Evolutionary conservation across 1,139 yeast species (phyloP).

Genomic region (Hyphopichia khmerensis): DNA sequence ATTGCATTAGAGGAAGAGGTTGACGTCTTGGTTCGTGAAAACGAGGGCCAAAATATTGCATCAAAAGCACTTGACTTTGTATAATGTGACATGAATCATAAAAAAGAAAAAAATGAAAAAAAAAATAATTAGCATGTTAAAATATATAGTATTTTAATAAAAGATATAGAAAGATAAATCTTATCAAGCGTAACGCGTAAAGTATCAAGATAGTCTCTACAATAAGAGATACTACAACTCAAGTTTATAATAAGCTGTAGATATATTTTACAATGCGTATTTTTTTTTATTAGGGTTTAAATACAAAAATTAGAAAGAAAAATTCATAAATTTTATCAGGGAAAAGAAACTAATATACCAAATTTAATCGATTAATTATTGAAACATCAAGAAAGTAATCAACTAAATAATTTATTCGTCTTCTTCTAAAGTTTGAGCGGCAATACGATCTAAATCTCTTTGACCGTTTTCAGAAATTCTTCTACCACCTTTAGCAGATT

Average conservation of each 20-base stretch:
- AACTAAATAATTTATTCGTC: conserved; percentile 54
- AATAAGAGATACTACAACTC: too few relatives aligned
- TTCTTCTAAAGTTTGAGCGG: conserved; percentile 97
- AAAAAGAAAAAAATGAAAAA: not conserved
- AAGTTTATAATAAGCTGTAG: not conserved
- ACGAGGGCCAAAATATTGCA: conserved; percentile 18
- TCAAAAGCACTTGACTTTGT: conserved; percentile 8
- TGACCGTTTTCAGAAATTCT: conserved; percentile 99
- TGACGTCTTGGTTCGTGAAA: conserved; percentile 23
- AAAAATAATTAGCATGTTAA: not conserved
- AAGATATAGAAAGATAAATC: not conserved
- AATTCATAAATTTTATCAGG: conserved; percentile 2
- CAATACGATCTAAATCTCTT: conserved; percentile 99
- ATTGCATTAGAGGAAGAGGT: conserved; percentile 52
- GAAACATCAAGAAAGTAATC: conserved; percentile 2
- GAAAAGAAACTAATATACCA: conserved; percentile 3
- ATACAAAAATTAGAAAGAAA: conserved; percentile 4
- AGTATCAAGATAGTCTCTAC: not conserved
- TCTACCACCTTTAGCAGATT: conserved; percentile 99
- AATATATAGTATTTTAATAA: not conserved
- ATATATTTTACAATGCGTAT: conserved; percentile 2
- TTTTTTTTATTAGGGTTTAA: conserved; percentile 5
- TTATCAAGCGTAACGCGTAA: too few relatives aligned
- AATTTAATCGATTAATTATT: conserved; percentile 1
- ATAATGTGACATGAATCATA: not conserved